phyloP scores from a whole-genome alignment of 305 asterid genomes.

The Rubia occidens region DNA sequence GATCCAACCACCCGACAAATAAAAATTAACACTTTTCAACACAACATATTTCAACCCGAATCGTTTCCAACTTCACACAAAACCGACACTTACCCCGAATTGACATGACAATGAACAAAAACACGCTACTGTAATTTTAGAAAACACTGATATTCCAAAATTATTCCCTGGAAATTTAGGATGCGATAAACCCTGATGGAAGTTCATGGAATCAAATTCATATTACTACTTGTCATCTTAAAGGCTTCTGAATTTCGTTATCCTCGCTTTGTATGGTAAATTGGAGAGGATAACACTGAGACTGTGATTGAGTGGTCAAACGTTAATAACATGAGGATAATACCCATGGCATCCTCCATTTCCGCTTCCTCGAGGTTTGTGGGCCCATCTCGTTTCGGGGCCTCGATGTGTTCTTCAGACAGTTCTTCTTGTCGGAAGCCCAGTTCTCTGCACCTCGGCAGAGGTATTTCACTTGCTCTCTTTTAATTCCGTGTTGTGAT shows the following conservation, averaged over 20 bases:
- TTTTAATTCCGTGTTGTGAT: not conserved
- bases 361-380: constrained; percentile 47
- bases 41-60: too few species aligned
- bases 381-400: constrained; percentile 28
- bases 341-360: constrained; percentile 77
- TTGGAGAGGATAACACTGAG: not conserved
- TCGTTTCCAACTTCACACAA: too few species aligned
- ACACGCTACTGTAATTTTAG: too few species aligned
- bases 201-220: not conserved
- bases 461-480: not conserved
- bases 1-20: too few species aligned
- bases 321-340: constrained; percentile 43
- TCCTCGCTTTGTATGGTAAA: not conserved
- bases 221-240: not conserved
- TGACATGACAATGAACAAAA: too few species aligned
- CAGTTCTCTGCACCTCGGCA: constrained; percentile 13
- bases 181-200: not conserved
- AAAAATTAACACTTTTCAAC: too few species aligned
- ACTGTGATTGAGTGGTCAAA: constrained; percentile 7
- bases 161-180: too few species aligned
- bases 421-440: constrained; percentile 24
- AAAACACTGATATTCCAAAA: too few species aligned
- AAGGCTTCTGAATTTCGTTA: not conserved
- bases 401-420: constrained; percentile 24
- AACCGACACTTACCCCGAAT: too few species aligned